Percentiles rank a stretch among this genome's conserved stretches.
These are phyloP conservation scores for Eucalyptus regnans DNA, from an alignment of 345 rosid species.

Conservation along the genomic window DNA sequence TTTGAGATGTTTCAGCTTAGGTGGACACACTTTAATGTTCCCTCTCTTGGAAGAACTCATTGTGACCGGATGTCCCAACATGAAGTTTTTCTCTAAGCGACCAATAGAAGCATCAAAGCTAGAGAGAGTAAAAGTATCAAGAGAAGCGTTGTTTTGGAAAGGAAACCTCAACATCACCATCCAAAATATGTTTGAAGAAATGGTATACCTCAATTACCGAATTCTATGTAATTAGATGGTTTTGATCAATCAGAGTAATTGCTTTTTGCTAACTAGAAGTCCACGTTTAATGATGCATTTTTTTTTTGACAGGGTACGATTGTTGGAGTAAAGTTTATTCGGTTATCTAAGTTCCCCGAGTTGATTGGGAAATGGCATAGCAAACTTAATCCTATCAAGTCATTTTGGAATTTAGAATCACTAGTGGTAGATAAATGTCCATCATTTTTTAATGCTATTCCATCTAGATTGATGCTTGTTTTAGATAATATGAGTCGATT, in stretches of 20 bases:
- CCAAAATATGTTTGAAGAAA: not conserved
- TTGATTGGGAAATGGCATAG: no score
- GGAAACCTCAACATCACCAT: not conserved
- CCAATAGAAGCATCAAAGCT: not conserved
- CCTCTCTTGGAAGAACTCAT: not conserved
- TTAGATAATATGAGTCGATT: accelerated
- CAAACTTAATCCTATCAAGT: no score
- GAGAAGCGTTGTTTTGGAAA: not conserved
- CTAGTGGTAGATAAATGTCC: no score
- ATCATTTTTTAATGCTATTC: no score
- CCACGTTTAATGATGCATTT: not conserved
- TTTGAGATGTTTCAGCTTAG: not conserved
- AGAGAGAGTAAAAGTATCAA: not conserved
- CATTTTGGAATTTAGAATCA: accelerated
- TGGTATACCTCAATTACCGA: not conserved
- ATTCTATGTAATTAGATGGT: not conserved
- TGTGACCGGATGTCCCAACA: not conserved
- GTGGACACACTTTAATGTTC: not conserved
- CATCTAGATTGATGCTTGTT: no score
- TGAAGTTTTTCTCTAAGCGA: not conserved
- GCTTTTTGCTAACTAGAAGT: not conserved
- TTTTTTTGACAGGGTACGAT: accelerated
- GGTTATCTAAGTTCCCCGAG: not conserved
- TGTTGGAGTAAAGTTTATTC: accelerated
- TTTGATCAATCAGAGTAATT: no score